A percentile compares a stretch with the other conserved stretches of the same genome.
Conservation (phyloP, 2,329 filamentous ascomycete genomes). For the Colletotrichum magnum region DNA sequence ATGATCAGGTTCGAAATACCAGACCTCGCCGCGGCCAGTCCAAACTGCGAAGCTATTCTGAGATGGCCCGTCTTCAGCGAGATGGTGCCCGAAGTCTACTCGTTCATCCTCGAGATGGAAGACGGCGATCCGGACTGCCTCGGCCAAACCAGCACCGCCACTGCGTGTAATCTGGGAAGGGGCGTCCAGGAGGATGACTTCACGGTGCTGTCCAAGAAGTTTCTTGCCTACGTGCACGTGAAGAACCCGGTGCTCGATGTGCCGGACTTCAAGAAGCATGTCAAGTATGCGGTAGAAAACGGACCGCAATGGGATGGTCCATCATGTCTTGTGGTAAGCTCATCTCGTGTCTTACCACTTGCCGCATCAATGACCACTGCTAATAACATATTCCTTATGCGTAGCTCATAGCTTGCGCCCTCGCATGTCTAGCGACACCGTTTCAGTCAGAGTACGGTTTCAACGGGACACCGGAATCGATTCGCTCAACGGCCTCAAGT, state of each 20-base stretch:
- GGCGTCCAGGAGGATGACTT: conserved; percentile 48
- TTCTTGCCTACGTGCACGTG: conserved; percentile 50
- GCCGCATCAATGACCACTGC: too few relatives aligned
- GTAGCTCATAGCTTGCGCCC: conserved; percentile 50
- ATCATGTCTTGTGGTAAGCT: conserved; percentile 49
- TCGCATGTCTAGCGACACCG: conserved; percentile 46
- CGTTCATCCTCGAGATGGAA: conserved; percentile 39
- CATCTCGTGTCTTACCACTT: too few relatives aligned
- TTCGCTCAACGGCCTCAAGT: conserved; percentile 6
- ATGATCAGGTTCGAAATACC: conserved; percentile 35
- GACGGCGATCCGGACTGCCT: conserved; percentile 36
- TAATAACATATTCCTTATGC: not conserved
- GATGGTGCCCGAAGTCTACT: conserved; percentile 42
- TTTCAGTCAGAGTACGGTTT: conserved; percentile 38
- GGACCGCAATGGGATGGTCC: conserved; percentile 48
- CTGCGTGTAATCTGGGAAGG: conserved; percentile 32
- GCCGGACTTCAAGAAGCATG: conserved; percentile 39
- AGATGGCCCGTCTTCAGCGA: conserved; percentile 49
- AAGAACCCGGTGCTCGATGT: conserved; percentile 52
- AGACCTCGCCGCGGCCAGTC: conserved; percentile 37
- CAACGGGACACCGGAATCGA: conserved; percentile 24
- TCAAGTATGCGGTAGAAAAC: conserved; percentile 43
- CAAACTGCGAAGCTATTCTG: conserved; percentile 46
- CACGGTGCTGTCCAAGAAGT: conserved; percentile 45
- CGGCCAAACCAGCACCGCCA: not conserved